Percentiles rank a stretch among this genome's conserved stretches.
These are phyloP conservation scores for Xylariaceae sp. DNA, from an alignment of 2,329 filamentous ascomycete species.

Conservation along the genomic window DNA sequence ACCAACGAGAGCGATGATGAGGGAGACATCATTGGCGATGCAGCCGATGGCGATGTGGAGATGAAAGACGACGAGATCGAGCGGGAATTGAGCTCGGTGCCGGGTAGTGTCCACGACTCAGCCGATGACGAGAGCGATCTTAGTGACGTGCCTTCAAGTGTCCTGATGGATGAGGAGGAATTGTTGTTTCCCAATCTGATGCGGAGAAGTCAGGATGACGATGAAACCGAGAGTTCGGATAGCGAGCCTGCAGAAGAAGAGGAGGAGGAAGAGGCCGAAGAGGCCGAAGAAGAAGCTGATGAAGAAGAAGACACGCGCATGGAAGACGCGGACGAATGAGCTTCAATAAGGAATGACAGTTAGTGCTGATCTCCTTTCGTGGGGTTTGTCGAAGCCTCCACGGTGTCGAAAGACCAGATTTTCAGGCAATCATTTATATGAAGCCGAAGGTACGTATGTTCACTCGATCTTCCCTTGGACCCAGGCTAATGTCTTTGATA, in stretches of 20 bases:
- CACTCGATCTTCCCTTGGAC: too few relatives aligned
- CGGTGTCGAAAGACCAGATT: too few relatives aligned
- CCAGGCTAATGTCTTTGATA: too few relatives aligned
- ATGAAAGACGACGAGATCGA: slow-evolving; percentile 41
- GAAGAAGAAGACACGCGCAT: too few relatives aligned
- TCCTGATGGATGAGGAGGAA: slow-evolving; percentile 46
- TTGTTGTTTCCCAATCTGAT: slow-evolving; percentile 49
- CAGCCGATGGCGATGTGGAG: slow-evolving; percentile 34
- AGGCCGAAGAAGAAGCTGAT: slow-evolving; percentile 4
- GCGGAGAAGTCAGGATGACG: slow-evolving; percentile 25
- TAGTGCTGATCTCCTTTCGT: too few relatives aligned
- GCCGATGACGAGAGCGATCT: slow-evolving; percentile 66
- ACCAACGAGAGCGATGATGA: slow-evolving; percentile 29
- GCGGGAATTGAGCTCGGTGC: slow-evolving; percentile 43
- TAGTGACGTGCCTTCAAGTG: slow-evolving; percentile 53
- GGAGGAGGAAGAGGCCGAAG: slow-evolving; percentile 7
- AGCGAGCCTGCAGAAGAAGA: slow-evolving; percentile 10
- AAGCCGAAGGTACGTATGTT: too few relatives aligned
- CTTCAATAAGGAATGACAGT: too few relatives aligned
- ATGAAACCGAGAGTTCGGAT: slow-evolving; percentile 9
- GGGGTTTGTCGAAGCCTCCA: too few relatives aligned
- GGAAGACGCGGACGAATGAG: too few relatives aligned
- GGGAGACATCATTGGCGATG: slow-evolving; percentile 34
- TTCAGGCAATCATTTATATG: too few relatives aligned
- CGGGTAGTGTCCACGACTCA: slow-evolving; percentile 58